Percentiles rank a stretch among this genome's conserved stretches.
Conservation (phyloP, 257 asterid genomes). For the Solanum virginianum region DNA sequence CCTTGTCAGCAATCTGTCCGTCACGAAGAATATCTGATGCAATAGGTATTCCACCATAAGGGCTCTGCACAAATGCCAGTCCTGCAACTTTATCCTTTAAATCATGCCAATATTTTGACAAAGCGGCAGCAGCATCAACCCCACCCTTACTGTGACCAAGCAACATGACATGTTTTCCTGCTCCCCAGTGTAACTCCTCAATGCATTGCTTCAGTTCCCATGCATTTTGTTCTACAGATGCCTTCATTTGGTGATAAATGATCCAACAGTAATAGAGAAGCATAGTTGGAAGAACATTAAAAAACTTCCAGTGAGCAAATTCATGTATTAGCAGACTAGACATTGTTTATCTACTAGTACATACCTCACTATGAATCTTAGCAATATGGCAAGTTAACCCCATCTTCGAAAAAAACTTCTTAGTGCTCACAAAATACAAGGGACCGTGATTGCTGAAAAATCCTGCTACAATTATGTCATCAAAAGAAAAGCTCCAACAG, state of each 20-base stretch:
- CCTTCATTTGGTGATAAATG: slow-evolving; percentile 21
- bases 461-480: slow-evolving; percentile 33
- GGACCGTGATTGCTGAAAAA: slow-evolving; percentile 94
- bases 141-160: slow-evolving; percentile 98
- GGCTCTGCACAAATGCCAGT: slow-evolving; percentile 87
- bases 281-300: background rate
- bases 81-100: slow-evolving; percentile 77
- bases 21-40: slow-evolving; percentile 94
- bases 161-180: slow-evolving; percentile 79
- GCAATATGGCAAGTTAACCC: slow-evolving; percentile 93
- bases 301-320: background rate
- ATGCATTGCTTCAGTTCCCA: slow-evolving; percentile 87
- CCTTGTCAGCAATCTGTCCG: slow-evolving; percentile 84
- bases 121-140: slow-evolving; percentile 93
- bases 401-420: slow-evolving; percentile 80
- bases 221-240: slow-evolving; percentile 86
- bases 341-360: background rate
- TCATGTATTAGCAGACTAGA: background rate
- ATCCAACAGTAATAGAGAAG: background rate
- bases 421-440: slow-evolving; percentile 68
- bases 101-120: slow-evolving; percentile 61
- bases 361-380: slow-evolving; percentile 88
- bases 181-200: slow-evolving; percentile 94
- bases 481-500: background rate
- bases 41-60: slow-evolving; percentile 82